Base-by-base conservation (phyloP, 495 filamentous ascomycete species). In the Aspergillus bertholletiae region DNA sequence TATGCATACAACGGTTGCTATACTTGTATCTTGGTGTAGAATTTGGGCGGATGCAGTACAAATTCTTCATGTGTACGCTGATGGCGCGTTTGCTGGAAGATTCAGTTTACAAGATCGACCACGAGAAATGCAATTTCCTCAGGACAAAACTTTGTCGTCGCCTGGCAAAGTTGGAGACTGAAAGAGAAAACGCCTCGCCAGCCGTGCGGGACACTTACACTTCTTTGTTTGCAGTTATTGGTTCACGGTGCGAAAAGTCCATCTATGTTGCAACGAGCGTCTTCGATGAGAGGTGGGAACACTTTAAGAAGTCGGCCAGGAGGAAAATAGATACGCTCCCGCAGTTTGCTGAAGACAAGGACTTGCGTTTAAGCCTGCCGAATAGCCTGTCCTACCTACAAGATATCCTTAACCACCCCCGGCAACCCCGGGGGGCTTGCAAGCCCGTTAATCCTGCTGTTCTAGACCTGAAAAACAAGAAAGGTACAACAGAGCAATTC, bases 101-200 rank as follows among this genome's bases (percentile, higher is more conserved):
- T 5, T 68, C 51, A 24, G 40, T 62, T 3, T n/a, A 55, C 5
- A 49, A 55, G 1, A 22, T 79, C 0, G 41, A 43, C 17, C 60
- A 62, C 7, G 74, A 77, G 12, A 34, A 60, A 24, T 43, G 60
- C 1, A 57, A 66, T 17, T 73, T 73, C 18, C 67, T 84, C 0
- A 79, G 68, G 35, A 50, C 73, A 13, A 88, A 88, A 55, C 69
- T 88, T 8, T 80, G 79, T 53, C 78, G 84, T 26, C 82, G 85
- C 13, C 66, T 87, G 40, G 79, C 75, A 6, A 87, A 88, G 62
- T 39, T 88, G 6, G 79, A 86, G 32, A 48, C 57, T 13, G 72
- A 80, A 22, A 70, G 59, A 15, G 30, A 48, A 9, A 44, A 32
- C 17, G 49, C 44, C 23, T 17, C 34, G 5, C 3, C 56, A 7